Evolutionary conservation across 306 rosid species (phyloP).

Genomic region (Pyrus communis): DNA sequence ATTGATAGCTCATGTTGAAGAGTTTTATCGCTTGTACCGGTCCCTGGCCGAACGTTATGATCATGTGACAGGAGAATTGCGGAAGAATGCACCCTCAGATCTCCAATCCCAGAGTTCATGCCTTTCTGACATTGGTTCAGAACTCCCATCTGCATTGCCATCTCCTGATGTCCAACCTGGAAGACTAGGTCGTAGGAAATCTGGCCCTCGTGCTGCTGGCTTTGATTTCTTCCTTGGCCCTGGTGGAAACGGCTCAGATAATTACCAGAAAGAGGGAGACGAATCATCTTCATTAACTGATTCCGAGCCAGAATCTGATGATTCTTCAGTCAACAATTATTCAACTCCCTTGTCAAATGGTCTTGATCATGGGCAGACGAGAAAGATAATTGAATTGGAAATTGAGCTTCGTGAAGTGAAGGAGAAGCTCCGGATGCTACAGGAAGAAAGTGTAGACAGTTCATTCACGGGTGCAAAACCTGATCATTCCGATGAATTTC

Average conservation of each 20-base stretch:
- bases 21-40: constrained; percentile 77
- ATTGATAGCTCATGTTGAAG: constrained; percentile 79
- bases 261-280: constrained; percentile 66
- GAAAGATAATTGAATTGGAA: constrained; percentile 72
- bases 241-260: constrained; percentile 53
- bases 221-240: constrained; percentile 90
- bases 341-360: constrained; percentile 37
- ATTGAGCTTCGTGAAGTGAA: constrained; percentile 70
- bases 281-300: constrained; percentile 75
- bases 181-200: constrained; percentile 36
- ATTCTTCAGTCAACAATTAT: constrained; percentile 82
- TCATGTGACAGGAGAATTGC: constrained; percentile 71
- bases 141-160: constrained; percentile 37
- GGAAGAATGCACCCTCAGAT: constrained; percentile 66
- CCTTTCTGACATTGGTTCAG: constrained; percentile 60
- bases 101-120: constrained; percentile 81
- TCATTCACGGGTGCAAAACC: constrained; percentile 27
- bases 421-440: constrained; percentile 60
- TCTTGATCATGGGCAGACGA: constrained; percentile 42
- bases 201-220: constrained; percentile 80
- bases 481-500: constrained; percentile 37
- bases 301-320: constrained; percentile 88
- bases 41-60: constrained; percentile 92
- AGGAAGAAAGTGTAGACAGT: constrained; percentile 45
- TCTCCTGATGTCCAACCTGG: constrained; percentile 38